Evolutionary conservation across 1,139 yeast species (phyloP), one percentile per base, ranked within the genome.

Genomic region (Magnusiomyces tetraspermus): DNA sequence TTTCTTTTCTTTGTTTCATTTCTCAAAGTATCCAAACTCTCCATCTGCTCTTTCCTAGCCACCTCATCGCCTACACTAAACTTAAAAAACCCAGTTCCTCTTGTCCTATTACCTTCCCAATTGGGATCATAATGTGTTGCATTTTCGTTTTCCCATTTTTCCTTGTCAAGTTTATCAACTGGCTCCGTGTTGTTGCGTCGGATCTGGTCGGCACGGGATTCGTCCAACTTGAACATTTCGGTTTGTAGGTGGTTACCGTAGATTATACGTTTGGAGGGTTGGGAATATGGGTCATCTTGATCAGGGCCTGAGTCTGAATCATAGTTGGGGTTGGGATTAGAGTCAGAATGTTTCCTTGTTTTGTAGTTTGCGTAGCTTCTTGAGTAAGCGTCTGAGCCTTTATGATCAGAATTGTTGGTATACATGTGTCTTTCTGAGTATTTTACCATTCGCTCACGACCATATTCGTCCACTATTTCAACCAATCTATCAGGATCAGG

Each of bases 391-490:
- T n/a, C n/a, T n/a, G n/a, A n/a, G n/a, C n/a, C n/a, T n/a, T n/a
- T n/a, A n/a, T n/a, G n/a, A n/a, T n/a, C n/a, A n/a, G n/a, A 5
- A 5, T 36, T 36, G 6, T n/a, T 6, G 8, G 40, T 36, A 21
- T 57, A 57, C 26, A 50, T 37, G 41, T 52, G 53, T 10, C 57
- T 55, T 31, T 60, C 48, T 6, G 54, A 52, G 6, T 54, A 53
- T 1, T 63, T 58, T 1, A 67, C 63, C 33, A 46, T 48, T 33
- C 71, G 53, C 8, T 66, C 58, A 8, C 70, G 56, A 1, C 71
- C 71, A 60, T 63, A 67, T 46, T 65, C 67, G 51, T 68, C 71
- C 6, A 56, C 58, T 22, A 64, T 59, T 49, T 68, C 72, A 17
- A 66, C 61, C 56, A 59, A 23, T 15, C 56, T 61, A 19, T 55